Conservation (phyloP, 805 yeast species). For the Kodamaea leandrae region DNA sequence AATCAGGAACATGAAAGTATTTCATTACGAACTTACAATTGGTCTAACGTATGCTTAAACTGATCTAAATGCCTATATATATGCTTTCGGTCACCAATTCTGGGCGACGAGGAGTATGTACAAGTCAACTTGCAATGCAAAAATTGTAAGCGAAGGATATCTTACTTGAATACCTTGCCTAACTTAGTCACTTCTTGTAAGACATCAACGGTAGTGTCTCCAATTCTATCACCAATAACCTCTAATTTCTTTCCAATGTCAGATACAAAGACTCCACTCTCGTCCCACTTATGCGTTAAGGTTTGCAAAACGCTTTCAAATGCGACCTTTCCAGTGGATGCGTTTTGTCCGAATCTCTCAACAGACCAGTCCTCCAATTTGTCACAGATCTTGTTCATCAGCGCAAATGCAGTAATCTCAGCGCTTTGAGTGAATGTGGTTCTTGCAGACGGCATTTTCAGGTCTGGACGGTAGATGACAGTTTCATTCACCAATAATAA, state of each 20-base stretch:
- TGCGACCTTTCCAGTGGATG: constrained; percentile 75
- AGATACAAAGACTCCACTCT: constrained; percentile 36
- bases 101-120: no score
- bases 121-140: no score
- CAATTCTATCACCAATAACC: constrained; percentile 23
- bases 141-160: no score
- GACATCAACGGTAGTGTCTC: constrained; percentile 16
- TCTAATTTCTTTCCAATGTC: constrained; percentile 27
- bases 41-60: no score
- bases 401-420: constrained; percentile 80
- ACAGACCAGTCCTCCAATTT: constrained; percentile 91
- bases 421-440: constrained; percentile 82
- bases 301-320: constrained; percentile 74
- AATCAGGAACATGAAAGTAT: neutral
- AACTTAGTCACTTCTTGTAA: constrained; percentile 19
- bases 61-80: no score
- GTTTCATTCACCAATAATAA: constrained; percentile 80
- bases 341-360: constrained; percentile 85
- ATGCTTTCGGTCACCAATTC: no score
- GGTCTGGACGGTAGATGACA: constrained; percentile 76
- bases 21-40: no score
- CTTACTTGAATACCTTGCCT: constrained; percentile 12
- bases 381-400: constrained; percentile 66
- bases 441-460: constrained; percentile 41
- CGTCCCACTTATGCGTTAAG: constrained; percentile 45